Base-by-base conservation (phyloP, 73 alveolate species). In the Urostyla sp. region DNA sequence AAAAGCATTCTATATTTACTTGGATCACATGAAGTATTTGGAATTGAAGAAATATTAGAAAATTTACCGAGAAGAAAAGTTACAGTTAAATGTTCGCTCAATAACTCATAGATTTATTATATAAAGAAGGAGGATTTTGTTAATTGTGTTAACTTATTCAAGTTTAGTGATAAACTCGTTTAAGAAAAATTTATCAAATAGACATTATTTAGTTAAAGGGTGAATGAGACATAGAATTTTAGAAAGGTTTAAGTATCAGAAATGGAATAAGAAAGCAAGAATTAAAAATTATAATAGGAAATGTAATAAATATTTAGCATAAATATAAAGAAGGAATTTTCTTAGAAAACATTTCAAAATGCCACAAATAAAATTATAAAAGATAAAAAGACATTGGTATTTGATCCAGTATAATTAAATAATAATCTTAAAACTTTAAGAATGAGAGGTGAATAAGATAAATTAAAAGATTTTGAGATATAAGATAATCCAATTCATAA, bases 41-140 rank as follows among this genome's bases (percentile, higher is more conserved):
- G 83, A 46, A n/a, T 69, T 6, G 83, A 69, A 30, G 83, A 69
- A 23, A 59, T 69, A 2, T 67, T 69, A 3, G 67, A 69, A 13
- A 49, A 49, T 28, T 1, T 34, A 44, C 60, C 38, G 0, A 49
- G 49, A 69, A 1, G 83, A 69, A 0, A 5, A 23, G 49, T 69
- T 4, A 69, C 83, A 36, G 83, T 69, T 8, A 52, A 31, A 26
- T 69, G 83, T 36, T 44, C 69, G 4, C 6, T 69, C 4, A 69
- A 69, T 48, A 18, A 69, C 15, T 67, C 83, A 3, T 16, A 26
- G 32, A 69, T 49, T 5, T 69, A 24, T 27, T 69, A 23, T 27
- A 69, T 69, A 18, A 69, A 69, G 54, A 69, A 30, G 28, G 83
- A 69, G 48, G 83, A 69, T 46, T 69, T 69, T 32, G 58, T 69